Conservation (phyloP, 2,329 filamentous ascomycete genomes). For the Trichoderma brevicompactum region DNA sequence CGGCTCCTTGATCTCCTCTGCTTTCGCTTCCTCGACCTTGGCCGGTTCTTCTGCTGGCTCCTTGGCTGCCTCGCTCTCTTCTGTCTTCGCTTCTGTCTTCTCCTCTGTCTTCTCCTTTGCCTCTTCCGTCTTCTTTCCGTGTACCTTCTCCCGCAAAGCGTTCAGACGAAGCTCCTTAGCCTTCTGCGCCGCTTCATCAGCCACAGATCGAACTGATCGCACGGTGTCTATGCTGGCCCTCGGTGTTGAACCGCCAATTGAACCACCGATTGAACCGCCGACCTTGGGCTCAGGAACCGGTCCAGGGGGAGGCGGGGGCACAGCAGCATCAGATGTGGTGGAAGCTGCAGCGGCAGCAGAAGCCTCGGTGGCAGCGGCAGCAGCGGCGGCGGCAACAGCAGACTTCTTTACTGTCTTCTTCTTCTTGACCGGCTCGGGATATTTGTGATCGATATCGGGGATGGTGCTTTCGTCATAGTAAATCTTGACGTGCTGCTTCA, state of each 20-base stretch:
- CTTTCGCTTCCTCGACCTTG: slow-evolving; percentile 25
- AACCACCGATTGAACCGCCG: not conserved
- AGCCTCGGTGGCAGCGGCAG: slow-evolving; percentile 36
- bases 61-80: slow-evolving; percentile 30
- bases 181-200: slow-evolving; percentile 68
- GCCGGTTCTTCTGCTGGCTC: slow-evolving; percentile 24
- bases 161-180: slow-evolving; percentile 64
- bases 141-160: slow-evolving; percentile 58
- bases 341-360: slow-evolving; percentile 29
- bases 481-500: slow-evolving; percentile 80
- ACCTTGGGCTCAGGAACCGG: slow-evolving; percentile 35
- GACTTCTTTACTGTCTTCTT: slow-evolving; percentile 37
- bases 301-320: slow-evolving; percentile 35
- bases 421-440: slow-evolving; percentile 47
- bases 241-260: slow-evolving; percentile 1
- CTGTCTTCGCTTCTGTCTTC: not conserved
- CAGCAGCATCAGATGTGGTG: slow-evolving; percentile 34
- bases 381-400: slow-evolving; percentile 33
- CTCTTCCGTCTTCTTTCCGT: slow-evolving; percentile 42
- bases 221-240: slow-evolving; percentile 35
- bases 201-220: slow-evolving; percentile 58
- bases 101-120: slow-evolving; percentile 30
- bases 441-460: slow-evolving; percentile 58
- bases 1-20: slow-evolving; percentile 29
- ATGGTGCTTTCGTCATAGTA: slow-evolving; percentile 67